Evolutionary conservation across 139 green algal genomes (phyloP).

Genomic region (Coelastrella sp.): DNA sequence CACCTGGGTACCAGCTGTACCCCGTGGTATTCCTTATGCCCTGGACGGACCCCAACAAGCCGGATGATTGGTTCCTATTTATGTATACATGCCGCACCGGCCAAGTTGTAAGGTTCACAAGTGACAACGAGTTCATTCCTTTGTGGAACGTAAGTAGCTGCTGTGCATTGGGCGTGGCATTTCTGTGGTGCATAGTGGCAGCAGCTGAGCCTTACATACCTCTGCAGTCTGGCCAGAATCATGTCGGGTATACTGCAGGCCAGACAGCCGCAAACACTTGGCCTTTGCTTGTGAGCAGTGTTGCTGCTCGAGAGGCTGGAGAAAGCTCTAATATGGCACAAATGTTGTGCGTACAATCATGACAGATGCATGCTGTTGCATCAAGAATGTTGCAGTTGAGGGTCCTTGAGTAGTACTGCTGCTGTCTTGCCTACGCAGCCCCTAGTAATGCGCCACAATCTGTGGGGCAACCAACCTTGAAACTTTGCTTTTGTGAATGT

Average conservation of each 20-base stretch:
- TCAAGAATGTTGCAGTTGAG: too few relatives aligned
- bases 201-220: not conserved
- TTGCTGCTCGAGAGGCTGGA: too few relatives aligned
- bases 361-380: too few relatives aligned
- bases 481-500: not conserved
- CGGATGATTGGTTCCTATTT: conserved; percentile 48
- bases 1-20: conserved; percentile 51
- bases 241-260: too few relatives aligned
- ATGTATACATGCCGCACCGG: conserved; percentile 53
- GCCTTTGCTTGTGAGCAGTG: too few relatives aligned
- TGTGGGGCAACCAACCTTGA: not conserved
- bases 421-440: too few relatives aligned
- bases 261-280: too few relatives aligned
- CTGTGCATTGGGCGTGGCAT: not conserved
- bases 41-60: conserved; percentile 41
- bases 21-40: conserved; percentile 45
- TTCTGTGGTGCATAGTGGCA: not conserved
- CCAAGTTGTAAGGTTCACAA: conserved; percentile 41
- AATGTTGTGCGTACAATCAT: too few relatives aligned
- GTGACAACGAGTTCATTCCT: conserved; percentile 26
- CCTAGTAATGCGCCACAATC: not conserved
- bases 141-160: conserved; percentile 21
- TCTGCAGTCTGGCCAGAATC: too few relatives aligned
- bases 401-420: too few relatives aligned
- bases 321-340: too few relatives aligned